Evolutionary conservation across 1,284 basidiomycete genomes (phyloP), one percentile per base, ranked within the genome.

Genomic region (Sanghuangporus weigelae): DNA sequence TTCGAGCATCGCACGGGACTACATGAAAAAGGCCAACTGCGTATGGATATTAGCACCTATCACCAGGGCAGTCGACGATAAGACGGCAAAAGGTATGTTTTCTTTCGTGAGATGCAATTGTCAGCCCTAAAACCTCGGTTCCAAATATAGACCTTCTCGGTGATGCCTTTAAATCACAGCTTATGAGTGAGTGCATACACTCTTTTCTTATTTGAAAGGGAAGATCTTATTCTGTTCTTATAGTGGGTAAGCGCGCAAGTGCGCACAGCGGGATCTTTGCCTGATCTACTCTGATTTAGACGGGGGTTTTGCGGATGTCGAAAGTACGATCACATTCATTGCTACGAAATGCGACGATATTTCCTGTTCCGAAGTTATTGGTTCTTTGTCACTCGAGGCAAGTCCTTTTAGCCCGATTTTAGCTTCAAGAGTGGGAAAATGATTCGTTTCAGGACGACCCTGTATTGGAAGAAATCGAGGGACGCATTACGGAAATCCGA

Each of bases 261-360:
- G 82, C 81, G 83, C 65, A 81, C 82, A 71, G 82, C 81, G 81
- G 83, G 68, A 73, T 81, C 75, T 55, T 8, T 49, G 14, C 8
- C 12, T n/a, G 21, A 19, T 49, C 50, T 42, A 53, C 35, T 8
- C 10, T 42, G 40, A 12, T 42, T 3, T 10, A 55, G 62, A 39
- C 21, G 44, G 7, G 44, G 82, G 82, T 64, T 85, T 63, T 44
- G 19, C 12, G 12, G 57, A 85, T 67, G 81, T 84, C 67, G 80
- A 78, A 23, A 76, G 81, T 65, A 76, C 80, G 7, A 84, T 86
- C 66, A 85, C 84, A 0, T 86, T 86, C 72, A 82, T 85, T 58
- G 81, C 84, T 3, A 83, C 80, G 64, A 86, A 87, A 71, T 84
- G 82, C 63, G 85, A 86, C 63, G 85, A 87, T 66, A 79, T 87